phyloP scores from a whole-genome alignment of 2,329 filamentous ascomycete genomes.

The Monosporascus sp. region DNA sequence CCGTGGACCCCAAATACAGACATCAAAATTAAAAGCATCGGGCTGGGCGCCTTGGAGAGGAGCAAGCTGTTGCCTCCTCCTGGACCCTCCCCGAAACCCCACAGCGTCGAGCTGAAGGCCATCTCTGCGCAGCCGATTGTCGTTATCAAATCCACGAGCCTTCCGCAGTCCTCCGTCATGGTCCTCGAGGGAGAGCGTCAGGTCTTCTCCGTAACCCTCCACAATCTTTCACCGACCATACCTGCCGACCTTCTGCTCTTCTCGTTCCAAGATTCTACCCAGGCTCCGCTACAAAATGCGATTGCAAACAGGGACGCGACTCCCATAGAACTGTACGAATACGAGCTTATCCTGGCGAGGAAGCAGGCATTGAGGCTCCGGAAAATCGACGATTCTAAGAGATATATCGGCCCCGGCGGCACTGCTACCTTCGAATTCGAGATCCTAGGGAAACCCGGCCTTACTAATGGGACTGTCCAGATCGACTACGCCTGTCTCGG shows the following conservation, averaged over 20 bases:
- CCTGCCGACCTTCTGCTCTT: conserved; percentile 81
- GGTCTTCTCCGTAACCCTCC: conserved; percentile 70
- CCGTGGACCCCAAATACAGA: conserved; percentile 68
- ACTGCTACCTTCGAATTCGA: conserved; percentile 74
- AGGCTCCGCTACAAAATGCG: conserved; percentile 68
- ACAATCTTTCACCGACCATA: conserved; percentile 67
- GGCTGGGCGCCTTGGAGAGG: conserved; percentile 53
- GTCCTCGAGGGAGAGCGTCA: conserved; percentile 84
- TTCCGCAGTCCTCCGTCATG: conserved; percentile 85
- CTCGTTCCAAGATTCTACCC: conserved; percentile 85
- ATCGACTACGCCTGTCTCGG: conserved; percentile 85
- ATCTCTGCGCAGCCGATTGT: conserved; percentile 76
- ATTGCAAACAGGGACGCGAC: conserved; percentile 72
- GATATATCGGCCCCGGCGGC: conserved; percentile 61
- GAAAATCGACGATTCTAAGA: conserved; percentile 45
- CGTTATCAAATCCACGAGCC: conserved; percentile 66
- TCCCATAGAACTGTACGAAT: conserved; percentile 76
- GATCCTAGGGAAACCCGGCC: conserved; percentile 77
- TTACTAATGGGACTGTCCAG: conserved; percentile 74
- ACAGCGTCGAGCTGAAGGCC: conserved; percentile 61
- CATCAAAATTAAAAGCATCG: conserved; percentile 71
- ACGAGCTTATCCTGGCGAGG: conserved; percentile 72
- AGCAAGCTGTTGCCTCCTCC: conserved; percentile 34
- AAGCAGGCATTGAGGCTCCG: conserved; percentile 61
- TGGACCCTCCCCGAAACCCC: conserved; percentile 39